Evolutionary conservation across 2,329 filamentous ascomycete species (phyloP).

Genomic region (Paramyrothecium roridum): DNA sequence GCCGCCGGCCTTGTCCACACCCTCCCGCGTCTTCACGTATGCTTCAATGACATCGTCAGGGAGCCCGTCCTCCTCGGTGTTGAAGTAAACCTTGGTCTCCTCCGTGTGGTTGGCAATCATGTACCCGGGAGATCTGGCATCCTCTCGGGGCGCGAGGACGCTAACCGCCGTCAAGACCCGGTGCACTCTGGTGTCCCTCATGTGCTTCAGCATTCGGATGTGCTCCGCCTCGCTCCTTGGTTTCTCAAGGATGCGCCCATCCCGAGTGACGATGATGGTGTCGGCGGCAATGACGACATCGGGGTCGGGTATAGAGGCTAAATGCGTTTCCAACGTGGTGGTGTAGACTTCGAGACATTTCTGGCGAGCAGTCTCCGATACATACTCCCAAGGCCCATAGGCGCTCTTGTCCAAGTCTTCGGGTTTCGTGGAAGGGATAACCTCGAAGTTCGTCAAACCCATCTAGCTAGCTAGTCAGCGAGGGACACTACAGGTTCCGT

Average conservation of each 20-base stretch:
- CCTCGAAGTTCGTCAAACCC: conserved; percentile 77
- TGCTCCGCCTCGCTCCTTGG: conserved; percentile 80
- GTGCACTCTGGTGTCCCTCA: conserved; percentile 76
- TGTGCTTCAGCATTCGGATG: conserved; percentile 73
- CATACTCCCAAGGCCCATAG: conserved; percentile 84
- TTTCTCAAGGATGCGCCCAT: conserved; percentile 85
- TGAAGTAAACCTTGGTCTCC: conserved; percentile 82
- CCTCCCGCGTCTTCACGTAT: conserved; percentile 82
- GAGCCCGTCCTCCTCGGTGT: conserved; percentile 79
- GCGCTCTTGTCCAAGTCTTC: conserved; percentile 78
- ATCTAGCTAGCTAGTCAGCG: conserved; percentile 47
- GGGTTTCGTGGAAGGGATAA: conserved; percentile 76
- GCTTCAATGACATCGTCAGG: conserved; percentile 77
- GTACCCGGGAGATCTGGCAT: conserved; percentile 82
- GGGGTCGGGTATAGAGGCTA: conserved; percentile 59
- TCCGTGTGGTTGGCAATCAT: conserved; percentile 77
- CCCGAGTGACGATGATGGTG: conserved; percentile 77
- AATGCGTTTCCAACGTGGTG: conserved; percentile 37
- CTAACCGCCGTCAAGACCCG: conserved; percentile 84
- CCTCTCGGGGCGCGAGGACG: conserved; percentile 77
- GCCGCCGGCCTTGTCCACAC: conserved; percentile 92
- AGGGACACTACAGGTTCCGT: background rate
- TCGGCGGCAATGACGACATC: conserved; percentile 86
- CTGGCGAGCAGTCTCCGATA: conserved; percentile 76
- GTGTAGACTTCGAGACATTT: conserved; percentile 76